Evolutionary conservation across 805 yeast genomes (phyloP), one percentile per base, ranked within the genome.

Genomic region (Candida hispaniensis): DNA sequence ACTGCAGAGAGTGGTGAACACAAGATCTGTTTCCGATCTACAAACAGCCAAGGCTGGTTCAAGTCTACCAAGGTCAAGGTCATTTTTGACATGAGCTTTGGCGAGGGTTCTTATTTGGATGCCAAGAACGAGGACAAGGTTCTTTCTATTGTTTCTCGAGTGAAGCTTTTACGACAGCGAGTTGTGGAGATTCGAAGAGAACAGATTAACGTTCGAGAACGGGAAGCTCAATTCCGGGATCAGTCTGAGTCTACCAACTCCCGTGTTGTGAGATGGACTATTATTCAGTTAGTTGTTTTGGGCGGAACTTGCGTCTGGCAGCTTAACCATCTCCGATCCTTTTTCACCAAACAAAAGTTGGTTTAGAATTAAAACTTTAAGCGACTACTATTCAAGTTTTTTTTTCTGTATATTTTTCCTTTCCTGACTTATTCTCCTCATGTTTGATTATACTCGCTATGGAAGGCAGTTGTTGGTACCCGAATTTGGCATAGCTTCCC

Each of bases 401-500:
- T n/a, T 6, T 22, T n/a, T 11, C 6, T 18, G 24, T 12, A 7
- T 5, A 11, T 7, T 24, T n/a, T n/a, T n/a, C n/a, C n/a, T n/a
- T n/a, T n/a, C n/a, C n/a, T n/a, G n/a, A n/a, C n/a, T n/a, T n/a
- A n/a, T n/a, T n/a, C n/a, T n/a, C n/a, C n/a, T n/a, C n/a, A n/a
- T n/a, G 6, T 9, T 6, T 22, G 98, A 91, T 53, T 85, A 75
- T 53, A 58, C 55, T 18, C 60, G 96, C 21, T 91, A 91, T 55
- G 97, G 99, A 3, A 67, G 99, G 36, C 98, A 91, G 50, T 79
- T 91, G 88, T 73, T 86, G 15, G 95, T 91, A 2, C 91, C 93
- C 3, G 79, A 72, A 40, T 63, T 85, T 33, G 82, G 85, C 2
- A 40, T 52, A 5, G 14, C 33, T 2, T 66, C 73, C 2, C 99